phyloP scores from a whole-genome alignment of 2,329 filamentous ascomycete genomes.

The Neofusicoccum umdonicola region DNA sequence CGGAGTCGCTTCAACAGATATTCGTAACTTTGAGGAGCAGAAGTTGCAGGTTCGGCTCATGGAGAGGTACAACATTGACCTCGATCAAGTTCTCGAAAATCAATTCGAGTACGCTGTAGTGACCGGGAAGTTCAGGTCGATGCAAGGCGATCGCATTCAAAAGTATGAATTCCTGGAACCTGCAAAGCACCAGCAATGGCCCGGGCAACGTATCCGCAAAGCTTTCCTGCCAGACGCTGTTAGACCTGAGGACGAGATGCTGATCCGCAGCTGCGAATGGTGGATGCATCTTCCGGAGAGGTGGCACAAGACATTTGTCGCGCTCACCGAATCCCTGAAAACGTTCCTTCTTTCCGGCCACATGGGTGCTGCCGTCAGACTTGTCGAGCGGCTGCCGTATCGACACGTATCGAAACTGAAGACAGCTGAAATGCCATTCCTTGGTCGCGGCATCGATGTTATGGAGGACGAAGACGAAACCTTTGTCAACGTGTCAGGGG shows the following conservation, averaged over 20 bases:
- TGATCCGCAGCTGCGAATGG: slow-evolving; percentile 16
- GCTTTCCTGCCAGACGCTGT: slow-evolving; percentile 57
- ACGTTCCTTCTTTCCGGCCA: slow-evolving; percentile 64
- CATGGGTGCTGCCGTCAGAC: slow-evolving; percentile 55
- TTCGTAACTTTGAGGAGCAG: slow-evolving; percentile 65
- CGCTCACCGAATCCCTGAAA: slow-evolving; percentile 73
- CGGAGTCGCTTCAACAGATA: slow-evolving; percentile 71
- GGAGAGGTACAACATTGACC: slow-evolving; percentile 69
- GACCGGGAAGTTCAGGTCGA: background rate
- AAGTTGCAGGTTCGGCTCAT: slow-evolving; percentile 71
- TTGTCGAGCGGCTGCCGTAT: slow-evolving; percentile 52
- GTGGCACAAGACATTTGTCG: slow-evolving; percentile 47
- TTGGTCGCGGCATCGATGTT: slow-evolving; percentile 35
- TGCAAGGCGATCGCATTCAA: slow-evolving; percentile 28
- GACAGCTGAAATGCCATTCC: slow-evolving; percentile 38
- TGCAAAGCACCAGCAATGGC: slow-evolving; percentile 43
- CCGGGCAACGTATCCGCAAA: slow-evolving; percentile 63
- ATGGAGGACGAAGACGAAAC: slow-evolving; percentile 12
- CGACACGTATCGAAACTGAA: slow-evolving; percentile 44
- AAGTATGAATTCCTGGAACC: slow-evolving; percentile 52
- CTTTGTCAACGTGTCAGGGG: background rate
- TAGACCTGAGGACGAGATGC: slow-evolving; percentile 13
- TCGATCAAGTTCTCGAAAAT: slow-evolving; percentile 65
- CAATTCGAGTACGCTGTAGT: slow-evolving; percentile 24
- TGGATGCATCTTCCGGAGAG: slow-evolving; percentile 38